These are phyloP conservation scores for Apiotrichum brassicae DNA, from an alignment of 1,284 basidiomycete genomes.

Conservation along the genomic window DNA sequence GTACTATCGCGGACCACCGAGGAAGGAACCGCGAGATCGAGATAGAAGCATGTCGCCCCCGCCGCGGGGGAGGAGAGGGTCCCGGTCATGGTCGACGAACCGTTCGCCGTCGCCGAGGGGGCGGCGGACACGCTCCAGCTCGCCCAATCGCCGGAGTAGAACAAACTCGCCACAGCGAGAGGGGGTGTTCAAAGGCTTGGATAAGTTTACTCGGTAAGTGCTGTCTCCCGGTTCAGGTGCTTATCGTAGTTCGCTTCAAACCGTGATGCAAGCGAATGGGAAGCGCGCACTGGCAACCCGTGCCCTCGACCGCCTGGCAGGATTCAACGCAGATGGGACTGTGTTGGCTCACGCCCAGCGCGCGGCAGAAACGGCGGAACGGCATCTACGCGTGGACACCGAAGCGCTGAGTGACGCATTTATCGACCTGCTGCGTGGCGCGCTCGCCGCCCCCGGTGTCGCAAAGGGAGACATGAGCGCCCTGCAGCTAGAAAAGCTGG, in stretches of 20 bases:
- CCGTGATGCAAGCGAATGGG: neutral
- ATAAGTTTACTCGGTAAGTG: too few species aligned
- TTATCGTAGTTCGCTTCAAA: neutral
- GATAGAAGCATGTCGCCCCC: too few species aligned
- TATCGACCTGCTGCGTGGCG: constrained; percentile 1
- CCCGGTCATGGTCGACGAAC: too few species aligned
- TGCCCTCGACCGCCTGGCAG: neutral
- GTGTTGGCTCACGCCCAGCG: neutral
- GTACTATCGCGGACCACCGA: too few species aligned
- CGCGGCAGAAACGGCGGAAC: neutral
- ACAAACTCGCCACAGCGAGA: too few species aligned
- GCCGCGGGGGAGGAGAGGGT: too few species aligned
- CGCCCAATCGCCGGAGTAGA: too few species aligned
- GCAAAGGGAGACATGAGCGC: neutral
- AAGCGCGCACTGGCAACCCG: neutral
- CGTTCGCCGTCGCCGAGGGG: too few species aligned
- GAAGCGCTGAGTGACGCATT: constrained; percentile 2
- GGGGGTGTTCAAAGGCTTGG: too few species aligned
- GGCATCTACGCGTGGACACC: neutral
- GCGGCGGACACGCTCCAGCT: too few species aligned
- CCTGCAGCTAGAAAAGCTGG: neutral
- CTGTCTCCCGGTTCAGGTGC: too few species aligned
- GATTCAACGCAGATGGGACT: neutral
- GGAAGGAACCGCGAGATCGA: too few species aligned
- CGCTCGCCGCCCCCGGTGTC: neutral